Conservation (phyloP, 176 grass and related monocot species). For the Puccinellia tenuiflora region DNA sequence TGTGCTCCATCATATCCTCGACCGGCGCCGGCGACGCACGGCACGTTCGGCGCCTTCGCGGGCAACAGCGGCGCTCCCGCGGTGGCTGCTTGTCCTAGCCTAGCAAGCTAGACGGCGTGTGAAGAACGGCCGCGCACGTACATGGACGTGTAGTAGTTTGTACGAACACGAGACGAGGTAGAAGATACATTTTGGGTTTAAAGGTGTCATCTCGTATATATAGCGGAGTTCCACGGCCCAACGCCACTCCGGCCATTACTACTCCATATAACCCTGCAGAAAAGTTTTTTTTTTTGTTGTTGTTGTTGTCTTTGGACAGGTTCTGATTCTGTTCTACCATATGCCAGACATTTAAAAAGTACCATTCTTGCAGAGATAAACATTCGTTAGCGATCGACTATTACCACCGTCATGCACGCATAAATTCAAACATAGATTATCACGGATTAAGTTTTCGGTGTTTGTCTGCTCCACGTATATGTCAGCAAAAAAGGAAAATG, state of each 20-base stretch:
- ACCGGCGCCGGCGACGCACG: neutral
- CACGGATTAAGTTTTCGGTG: neutral
- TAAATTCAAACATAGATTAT: neutral
- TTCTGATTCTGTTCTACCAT: neutral
- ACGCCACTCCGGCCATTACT: neutral
- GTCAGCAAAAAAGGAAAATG: neutral
- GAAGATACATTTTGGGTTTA: neutral
- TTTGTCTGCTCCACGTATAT: neutral
- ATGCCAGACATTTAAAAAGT: neutral
- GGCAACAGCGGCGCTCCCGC: neutral
- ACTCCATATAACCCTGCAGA: no score
- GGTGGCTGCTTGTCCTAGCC: neutral
- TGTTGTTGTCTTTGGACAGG: neutral
- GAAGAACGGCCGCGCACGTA: neutral
- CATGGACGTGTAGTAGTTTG: neutral
- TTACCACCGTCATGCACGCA: neutral
- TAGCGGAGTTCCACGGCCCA: slow-evolving; percentile 1
- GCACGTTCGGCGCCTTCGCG: neutral
- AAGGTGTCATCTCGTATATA: neutral
- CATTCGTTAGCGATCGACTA: neutral
- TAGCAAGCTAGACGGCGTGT: neutral
- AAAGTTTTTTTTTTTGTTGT: no score
- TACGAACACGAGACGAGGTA: neutral
- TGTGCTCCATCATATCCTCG: neutral
- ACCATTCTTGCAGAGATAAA: neutral